phyloP scores from a whole-genome alignment of 2,329 filamentous ascomycete species.

The Didymella arachidicola region DNA sequence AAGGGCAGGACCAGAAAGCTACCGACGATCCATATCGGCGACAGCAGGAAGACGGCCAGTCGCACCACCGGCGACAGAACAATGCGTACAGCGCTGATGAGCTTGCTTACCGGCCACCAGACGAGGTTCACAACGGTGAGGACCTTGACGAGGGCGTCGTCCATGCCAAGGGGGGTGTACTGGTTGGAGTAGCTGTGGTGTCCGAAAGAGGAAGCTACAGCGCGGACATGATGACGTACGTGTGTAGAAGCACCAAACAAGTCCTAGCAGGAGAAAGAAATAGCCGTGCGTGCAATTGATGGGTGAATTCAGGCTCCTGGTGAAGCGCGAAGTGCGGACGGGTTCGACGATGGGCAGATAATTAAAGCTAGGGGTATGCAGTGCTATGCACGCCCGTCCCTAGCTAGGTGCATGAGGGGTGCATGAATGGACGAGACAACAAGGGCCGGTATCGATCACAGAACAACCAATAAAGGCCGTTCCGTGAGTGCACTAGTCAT shows the following conservation, averaged over 20 bases:
- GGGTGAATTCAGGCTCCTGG: constrained; percentile 4
- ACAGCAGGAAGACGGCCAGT: constrained; percentile 39
- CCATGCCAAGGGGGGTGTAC: constrained; percentile 33
- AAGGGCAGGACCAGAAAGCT: constrained; percentile 61
- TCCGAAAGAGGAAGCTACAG: constrained; percentile 13
- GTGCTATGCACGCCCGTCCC: no score
- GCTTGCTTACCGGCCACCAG: constrained; percentile 50
- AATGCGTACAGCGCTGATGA: constrained; percentile 40
- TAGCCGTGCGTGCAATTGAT: not conserved
- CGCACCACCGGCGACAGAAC: not conserved
- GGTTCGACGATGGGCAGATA: constrained; percentile 29
- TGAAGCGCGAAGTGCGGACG: constrained; percentile 16
- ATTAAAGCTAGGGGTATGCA: constrained; percentile 25
- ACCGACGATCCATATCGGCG: constrained; percentile 58
- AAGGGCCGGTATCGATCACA: no score
- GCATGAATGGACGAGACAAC: no score
- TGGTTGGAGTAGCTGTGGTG: not conserved
- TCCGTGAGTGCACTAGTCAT: no score
- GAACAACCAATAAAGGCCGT: no score
- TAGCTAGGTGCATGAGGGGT: no score
- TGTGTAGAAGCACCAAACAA: not conserved
- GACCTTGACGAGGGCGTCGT: constrained; percentile 39
- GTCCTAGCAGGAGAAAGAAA: no score
- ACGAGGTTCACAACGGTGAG: constrained; percentile 46
- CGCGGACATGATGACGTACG: constrained; percentile 19